Percentiles rank a stretch among this genome's conserved stretches.
Evolutionary conservation across 1,139 yeast genomes (phyloP).

Genomic region (Diutina mesorugosa): DNA sequence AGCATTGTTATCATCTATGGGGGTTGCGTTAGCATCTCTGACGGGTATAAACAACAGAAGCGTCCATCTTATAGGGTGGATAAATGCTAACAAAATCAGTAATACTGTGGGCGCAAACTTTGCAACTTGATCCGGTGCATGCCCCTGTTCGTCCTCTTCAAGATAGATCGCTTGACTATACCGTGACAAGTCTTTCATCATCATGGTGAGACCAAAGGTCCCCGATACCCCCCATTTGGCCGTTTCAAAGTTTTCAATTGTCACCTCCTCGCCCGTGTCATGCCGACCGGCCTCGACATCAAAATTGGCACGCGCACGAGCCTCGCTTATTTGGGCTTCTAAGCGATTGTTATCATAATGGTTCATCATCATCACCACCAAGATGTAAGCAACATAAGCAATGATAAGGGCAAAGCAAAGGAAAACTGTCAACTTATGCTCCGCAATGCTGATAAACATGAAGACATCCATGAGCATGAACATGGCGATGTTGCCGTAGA

Average conservation of each 20-base stretch:
- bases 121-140: neutral
- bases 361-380: constrained; percentile 10
- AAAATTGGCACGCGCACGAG: constrained; percentile 18
- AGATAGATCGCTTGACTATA: constrained; percentile 7
- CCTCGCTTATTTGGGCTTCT: constrained; percentile 9
- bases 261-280: neutral
- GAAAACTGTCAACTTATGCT: constrained; percentile 29
- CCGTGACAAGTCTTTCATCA: constrained; percentile 19
- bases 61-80: neutral
- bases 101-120: neutral
- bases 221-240: constrained; percentile 7
- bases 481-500: constrained; percentile 39
- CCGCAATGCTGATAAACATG: constrained; percentile 26
- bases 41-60: neutral
- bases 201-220: constrained; percentile 21
- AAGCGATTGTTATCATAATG: neutral
- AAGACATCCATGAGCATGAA: constrained; percentile 33
- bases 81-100: neutral
- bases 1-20: neutral
- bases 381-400: constrained; percentile 42
- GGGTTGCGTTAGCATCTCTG: neutral
- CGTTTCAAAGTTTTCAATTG: neutral
- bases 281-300: constrained; percentile 3
- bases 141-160: neutral
- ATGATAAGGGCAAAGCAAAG: constrained; percentile 37